Evolutionary conservation across 441 rosid genomes (phyloP), one percentile per base, ranked within the genome.

Genomic region (Gossypium schwendimanii): DNA sequence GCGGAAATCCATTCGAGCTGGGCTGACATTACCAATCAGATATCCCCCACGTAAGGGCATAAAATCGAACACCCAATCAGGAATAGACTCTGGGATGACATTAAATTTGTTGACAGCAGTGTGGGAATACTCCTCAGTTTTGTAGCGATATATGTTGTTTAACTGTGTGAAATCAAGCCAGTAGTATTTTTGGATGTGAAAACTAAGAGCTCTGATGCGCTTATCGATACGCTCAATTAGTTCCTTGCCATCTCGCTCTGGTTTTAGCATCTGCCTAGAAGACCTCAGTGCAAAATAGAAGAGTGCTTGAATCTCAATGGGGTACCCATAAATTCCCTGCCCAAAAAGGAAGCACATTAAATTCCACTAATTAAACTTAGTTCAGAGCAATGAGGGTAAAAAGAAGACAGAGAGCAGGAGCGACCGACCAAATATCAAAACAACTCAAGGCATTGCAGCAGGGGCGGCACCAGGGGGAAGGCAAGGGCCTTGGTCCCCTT

Each of bases 301-400:
- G 24, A 81, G 84, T 17, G 87, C 83, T 64, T 87, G 87, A 47
- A 85, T 85, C 73, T 84, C 88, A n/a, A 86, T 84, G 3, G 90
- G 88, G 73, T 86, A 83, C 3, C 87, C 85, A 70, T 84, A 82
- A 64, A 60, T 60, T 60, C 65, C 65, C 65, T 60, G 21, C 69
- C 26, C 6, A 41, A 4, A 60, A 52, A 15, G 66, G 47, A 64
- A 41, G 17, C 58, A 49, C 58, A 24, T 50, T 50, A 26, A 67
- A 69, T 8, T 52, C 12, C 24, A 64, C 4, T 17, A 2, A 6
- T 21, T 44, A 41, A 33, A 21, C 61, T 20, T n/a, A 11, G 15
- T 11, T 26, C 31, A 57, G 24, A 33, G 39, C 8, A 6, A 33
- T 6, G 39, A 33, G 39, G 39, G 39, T 6, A 33, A 33, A 33